Conservation (phyloP, 495 filamentous ascomycete species). For the Letharia lupina region DNA sequence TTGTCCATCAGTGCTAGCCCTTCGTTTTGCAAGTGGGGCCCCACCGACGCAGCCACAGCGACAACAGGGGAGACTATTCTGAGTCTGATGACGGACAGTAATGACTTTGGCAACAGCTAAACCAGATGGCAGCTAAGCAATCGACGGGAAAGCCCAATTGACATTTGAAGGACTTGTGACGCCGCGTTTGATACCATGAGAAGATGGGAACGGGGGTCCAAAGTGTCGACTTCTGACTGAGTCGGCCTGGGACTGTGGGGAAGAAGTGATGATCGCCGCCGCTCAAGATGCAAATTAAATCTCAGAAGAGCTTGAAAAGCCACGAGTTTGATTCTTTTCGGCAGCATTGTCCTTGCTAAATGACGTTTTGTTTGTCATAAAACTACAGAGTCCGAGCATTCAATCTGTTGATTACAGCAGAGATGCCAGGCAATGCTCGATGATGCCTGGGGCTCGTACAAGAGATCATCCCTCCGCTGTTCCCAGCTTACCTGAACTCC, state of each 20-base stretch:
- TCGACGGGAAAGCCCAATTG: too few relatives aligned
- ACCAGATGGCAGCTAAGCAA: too few relatives aligned
- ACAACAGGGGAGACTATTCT: too few relatives aligned
- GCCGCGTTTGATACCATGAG: background rate
- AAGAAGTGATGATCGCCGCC: background rate
- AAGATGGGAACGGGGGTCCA: background rate
- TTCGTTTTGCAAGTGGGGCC: too few relatives aligned
- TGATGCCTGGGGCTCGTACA: background rate
- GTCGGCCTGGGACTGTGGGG: background rate
- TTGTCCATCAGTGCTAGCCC: too few relatives aligned
- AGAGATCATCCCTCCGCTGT: background rate
- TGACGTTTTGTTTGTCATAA: too few relatives aligned
- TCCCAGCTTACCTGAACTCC: constrained; percentile 48
- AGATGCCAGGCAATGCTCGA: background rate
- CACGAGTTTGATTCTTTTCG: background rate
- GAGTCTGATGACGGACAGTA: too few relatives aligned
- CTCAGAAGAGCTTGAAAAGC: background rate
- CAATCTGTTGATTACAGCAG: background rate
- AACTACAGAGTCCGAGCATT: background rate
- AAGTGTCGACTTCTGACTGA: background rate
- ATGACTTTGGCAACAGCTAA: too few relatives aligned
- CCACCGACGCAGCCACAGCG: too few relatives aligned
- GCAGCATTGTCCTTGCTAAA: background rate
- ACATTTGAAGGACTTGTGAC: too few relatives aligned
- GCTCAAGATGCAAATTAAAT: background rate